A percentile compares a stretch with the other conserved stretches of the same genome.
Evolutionary conservation across 805 yeast genomes (phyloP).

Genomic region (Candida schatavii): DNA sequence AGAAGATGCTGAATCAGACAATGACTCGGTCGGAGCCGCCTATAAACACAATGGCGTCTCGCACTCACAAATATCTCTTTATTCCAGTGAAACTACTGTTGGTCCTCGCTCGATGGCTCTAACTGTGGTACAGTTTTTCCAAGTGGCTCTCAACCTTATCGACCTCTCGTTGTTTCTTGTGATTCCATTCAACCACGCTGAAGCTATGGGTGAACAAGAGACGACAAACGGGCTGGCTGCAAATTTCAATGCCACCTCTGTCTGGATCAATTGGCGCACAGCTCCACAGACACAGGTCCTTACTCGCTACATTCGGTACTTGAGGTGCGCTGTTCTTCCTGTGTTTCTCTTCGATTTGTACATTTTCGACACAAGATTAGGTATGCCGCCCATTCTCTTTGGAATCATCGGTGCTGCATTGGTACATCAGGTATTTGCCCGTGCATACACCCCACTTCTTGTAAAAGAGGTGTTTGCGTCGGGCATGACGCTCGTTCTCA

Average conservation of each 20-base stretch:
- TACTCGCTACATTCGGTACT: neutral
- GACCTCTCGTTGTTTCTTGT: constrained; percentile 4
- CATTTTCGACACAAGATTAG: neutral
- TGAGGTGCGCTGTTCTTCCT: constrained; percentile 1
- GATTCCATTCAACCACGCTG: constrained; percentile 2
- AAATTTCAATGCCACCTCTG: neutral
- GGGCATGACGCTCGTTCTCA: constrained; percentile 2
- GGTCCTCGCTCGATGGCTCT: neutral
- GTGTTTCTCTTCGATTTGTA: neutral
- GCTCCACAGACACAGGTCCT: neutral
- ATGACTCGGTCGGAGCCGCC: neutral
- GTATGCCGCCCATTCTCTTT: neutral
- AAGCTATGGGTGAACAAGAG: neutral
- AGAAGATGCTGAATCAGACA: neutral
- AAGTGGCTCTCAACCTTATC: constrained; percentile 2
- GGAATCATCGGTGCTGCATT: neutral
- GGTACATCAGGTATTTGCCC: neutral
- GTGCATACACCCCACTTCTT: neutral
- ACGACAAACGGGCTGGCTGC: neutral
- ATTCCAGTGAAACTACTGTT: neutral
- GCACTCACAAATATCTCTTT: constrained; percentile 1
- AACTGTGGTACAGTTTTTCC: neutral
- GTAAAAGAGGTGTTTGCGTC: neutral
- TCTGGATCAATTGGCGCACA: constrained; percentile 2
- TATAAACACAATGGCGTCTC: neutral